Base-by-base conservation (phyloP, 768 basidiomycete genomes). In the Coprinopsis sp. region DNA sequence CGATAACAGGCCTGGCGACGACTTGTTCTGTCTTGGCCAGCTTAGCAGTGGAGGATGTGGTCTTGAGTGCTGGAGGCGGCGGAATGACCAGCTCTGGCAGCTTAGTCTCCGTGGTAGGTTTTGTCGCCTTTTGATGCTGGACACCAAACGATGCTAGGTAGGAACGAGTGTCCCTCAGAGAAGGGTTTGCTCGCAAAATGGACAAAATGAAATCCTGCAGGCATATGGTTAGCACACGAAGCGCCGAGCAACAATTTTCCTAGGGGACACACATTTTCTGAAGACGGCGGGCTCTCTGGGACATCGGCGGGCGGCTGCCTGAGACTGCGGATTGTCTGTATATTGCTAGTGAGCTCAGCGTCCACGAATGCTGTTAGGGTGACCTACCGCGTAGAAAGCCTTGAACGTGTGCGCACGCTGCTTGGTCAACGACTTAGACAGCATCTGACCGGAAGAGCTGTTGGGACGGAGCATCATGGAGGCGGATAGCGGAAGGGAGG, bases 181-280 rank as follows among this genome's bases (percentile, higher is more conserved):
- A 97, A 11, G 96, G 95, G 51, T 89, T 91, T 23, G 96, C 86
- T 44, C 87, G 84, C 42, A 99, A 74, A 57, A 99, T 88, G 25
- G 94, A 96, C 46, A 98, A 69, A 59, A 99, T 93, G 59, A 99
- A 94, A 63, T 98, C 96, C 92, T 98, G 62, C 13, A 50, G 24
- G 6, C 18, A 21, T 30, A 47, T 45, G 46, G 49, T 18, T 10
- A 22, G 25, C 24, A 52, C 29, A 41, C 37, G 45, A 47, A 39
- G 52, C 29, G 40, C 18, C 44, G 44, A 29, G 40, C 50, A 39
- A 24, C 36, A 36, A 25, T n/a, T n/a, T n/a, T n/a, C n/a, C 6
- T 49, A 30, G 29, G 27, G 22, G 18, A 60, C 72, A 52, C 54
- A 79, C 82, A 61, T 80, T 78, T 42, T 79, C 77, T 23, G 79